phyloP scores from a whole-genome alignment of 2,329 filamentous ascomycete species.

The Fusarium sp. region DNA sequence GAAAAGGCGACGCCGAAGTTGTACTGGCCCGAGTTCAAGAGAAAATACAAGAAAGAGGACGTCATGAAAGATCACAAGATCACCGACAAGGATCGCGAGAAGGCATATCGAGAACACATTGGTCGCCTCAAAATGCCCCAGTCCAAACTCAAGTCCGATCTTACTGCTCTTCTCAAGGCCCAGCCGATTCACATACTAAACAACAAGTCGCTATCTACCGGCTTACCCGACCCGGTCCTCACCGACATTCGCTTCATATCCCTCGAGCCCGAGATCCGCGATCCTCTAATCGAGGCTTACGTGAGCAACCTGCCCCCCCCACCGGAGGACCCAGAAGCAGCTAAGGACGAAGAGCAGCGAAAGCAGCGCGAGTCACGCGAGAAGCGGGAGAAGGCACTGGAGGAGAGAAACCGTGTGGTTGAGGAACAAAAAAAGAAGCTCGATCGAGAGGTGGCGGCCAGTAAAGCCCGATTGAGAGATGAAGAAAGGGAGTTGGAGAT shows the following conservation, averaged over 20 bases:
- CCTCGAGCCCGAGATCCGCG: slow-evolving; percentile 67
- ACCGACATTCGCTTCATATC: slow-evolving; percentile 76
- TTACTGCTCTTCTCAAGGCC: slow-evolving; percentile 70
- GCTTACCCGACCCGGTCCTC: slow-evolving; percentile 70
- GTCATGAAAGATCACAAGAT: slow-evolving; percentile 80
- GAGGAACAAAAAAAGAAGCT: slow-evolving; percentile 70
- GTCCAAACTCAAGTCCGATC: slow-evolving; percentile 73
- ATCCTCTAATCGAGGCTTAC: slow-evolving; percentile 72
- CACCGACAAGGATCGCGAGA: slow-evolving; percentile 81
- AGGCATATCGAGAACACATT: slow-evolving; percentile 79
- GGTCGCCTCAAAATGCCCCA: slow-evolving; percentile 72
- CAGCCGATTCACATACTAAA: slow-evolving; percentile 69
- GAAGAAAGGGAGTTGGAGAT: slow-evolving; percentile 74
- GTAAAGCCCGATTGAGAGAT: slow-evolving; percentile 69
- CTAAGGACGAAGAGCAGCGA: slow-evolving; percentile 59
- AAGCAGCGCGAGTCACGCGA: slow-evolving; percentile 61
- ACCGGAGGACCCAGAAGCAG: slow-evolving; percentile 55
- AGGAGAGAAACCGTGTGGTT: slow-evolving; percentile 69
- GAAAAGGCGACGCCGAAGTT: slow-evolving; percentile 87
- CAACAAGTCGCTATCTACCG: slow-evolving; percentile 62
- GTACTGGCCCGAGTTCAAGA: slow-evolving; percentile 96
- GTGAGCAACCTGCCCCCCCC: slow-evolving; percentile 70
- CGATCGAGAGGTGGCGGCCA: slow-evolving; percentile 66
- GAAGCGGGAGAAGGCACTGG: slow-evolving; percentile 72
- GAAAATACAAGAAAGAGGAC: slow-evolving; percentile 85